Evolutionary conservation across 1,284 basidiomycete genomes (phyloP), one percentile per base, ranked within the genome.

Genomic region (Sanguinoderma infundibulare): DNA sequence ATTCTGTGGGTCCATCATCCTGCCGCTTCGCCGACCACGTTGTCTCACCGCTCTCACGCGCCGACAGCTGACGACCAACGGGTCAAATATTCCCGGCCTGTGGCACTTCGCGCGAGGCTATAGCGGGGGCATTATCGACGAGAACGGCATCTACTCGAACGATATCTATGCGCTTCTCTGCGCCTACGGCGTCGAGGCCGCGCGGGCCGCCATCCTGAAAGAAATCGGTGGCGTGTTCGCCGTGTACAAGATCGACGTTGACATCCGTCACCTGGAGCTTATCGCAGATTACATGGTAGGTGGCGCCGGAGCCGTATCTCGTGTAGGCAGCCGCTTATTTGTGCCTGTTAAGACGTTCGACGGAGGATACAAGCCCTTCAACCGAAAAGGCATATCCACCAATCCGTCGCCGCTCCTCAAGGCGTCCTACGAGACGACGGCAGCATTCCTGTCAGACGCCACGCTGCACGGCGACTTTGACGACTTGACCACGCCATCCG

Each of bases 261-360:
- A 98, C 77, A 89, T 87, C 69, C 88, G 98, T 59, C 98, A 99
- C 82, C 82, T 99, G 58, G 96, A 96, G 72, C 84, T 99, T 63
- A 98, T 99, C 74, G 98, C 98, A 35, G 98, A 99, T 77, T 99
- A 99, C 76, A 98, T 98, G 96, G 95, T 96, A 72, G 67, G 90
- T 78, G 53, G 24, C 50, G 10, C 24, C 24, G 46, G 62, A 42
- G 53, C 17, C 26, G 54, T 62, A 14, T 32, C 24, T 50, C 47
- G 36, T 39, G 12, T 36, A 51, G n/a, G 20, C 14, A 5, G 12
- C 22, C n/a, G 34, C 49, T 36, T 35, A 36, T 34, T 35, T 51
- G 28, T 49, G 53, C 52, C 39, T 57, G 42, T 42, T 69, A n/a
- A 98, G 95, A 99, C 98, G 0, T 98, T 96, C 73, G 94, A 96